Percentiles rank a stretch among this genome's conserved stretches.
These are phyloP conservation scores for Toxicodendron radicans DNA, from an alignment of 345 rosid species.

Conservation along the genomic window DNA sequence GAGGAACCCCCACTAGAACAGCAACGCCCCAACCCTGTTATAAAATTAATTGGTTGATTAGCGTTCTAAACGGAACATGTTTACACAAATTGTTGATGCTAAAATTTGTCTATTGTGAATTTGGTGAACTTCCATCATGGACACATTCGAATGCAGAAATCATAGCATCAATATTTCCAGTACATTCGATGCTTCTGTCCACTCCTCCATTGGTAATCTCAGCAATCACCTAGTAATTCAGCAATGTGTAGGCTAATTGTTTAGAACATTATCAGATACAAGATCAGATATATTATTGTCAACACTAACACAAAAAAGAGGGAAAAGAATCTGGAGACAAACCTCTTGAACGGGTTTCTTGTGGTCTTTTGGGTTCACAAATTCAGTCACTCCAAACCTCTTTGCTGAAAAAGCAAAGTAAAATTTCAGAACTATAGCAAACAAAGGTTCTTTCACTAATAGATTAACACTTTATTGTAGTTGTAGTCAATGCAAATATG, in stretches of 20 bases:
- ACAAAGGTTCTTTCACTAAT: too few relatives aligned
- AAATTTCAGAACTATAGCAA: not conserved
- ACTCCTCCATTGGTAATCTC: conserved; percentile 49
- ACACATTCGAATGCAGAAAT: conserved; percentile 55
- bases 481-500: too few relatives aligned
- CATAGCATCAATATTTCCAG: conserved; percentile 43
- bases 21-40: conserved; percentile 61
- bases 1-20: conserved; percentile 51
- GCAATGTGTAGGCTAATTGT: not conserved
- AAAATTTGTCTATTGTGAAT: not conserved
- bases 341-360: conserved; percentile 46
- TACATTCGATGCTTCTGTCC: conserved; percentile 46
- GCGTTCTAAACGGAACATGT: not conserved
- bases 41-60: not conserved
- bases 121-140: conserved; percentile 35
- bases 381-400: conserved; percentile 44
- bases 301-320: not conserved
- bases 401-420: conserved; percentile 26
- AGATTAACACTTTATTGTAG: too few relatives aligned
- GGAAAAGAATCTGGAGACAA: not conserved
- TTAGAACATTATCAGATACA: not conserved
- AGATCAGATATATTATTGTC: not conserved
- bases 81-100: not conserved
- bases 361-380: conserved; percentile 45
- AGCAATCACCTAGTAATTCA: conserved; percentile 30